These are phyloP conservation scores for Capsicum pubescens DNA, from an alignment of 257 asterid genomes.

Conservation along the genomic window DNA sequence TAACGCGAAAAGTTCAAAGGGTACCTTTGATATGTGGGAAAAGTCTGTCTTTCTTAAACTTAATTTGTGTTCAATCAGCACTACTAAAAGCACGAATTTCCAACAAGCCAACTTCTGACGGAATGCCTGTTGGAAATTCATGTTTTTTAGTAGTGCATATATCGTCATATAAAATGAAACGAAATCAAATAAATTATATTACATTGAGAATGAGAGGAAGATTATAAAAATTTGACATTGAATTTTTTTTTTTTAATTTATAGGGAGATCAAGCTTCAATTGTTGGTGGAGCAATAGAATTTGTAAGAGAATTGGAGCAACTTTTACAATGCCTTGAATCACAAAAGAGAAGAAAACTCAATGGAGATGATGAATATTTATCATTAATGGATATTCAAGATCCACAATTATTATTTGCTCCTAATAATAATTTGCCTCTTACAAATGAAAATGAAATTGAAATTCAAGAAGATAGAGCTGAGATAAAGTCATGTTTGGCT, in stretches of 20 bases:
- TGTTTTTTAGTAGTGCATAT: neutral
- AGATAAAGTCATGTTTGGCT: constrained; percentile 82
- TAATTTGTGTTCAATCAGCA: neutral
- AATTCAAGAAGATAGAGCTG: constrained; percentile 68
- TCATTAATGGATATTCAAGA: constrained; percentile 36
- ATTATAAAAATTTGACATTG: too few relatives aligned
- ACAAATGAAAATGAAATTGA: constrained; percentile 55
- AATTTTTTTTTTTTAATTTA: neutral
- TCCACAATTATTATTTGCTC: constrained; percentile 45
- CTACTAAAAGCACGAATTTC: neutral
- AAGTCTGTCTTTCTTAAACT: neutral
- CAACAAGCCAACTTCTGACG: too few relatives aligned
- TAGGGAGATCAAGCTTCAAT: constrained; percentile 99
- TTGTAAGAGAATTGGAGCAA: constrained; percentile 87
- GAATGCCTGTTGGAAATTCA: neutral
- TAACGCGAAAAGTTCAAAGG: neutral
- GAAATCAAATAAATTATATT: neutral
- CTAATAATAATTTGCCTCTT: constrained; percentile 37
- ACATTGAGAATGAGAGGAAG: neutral
- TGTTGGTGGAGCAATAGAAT: constrained; percentile 96
- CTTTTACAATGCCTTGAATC: constrained; percentile 95
- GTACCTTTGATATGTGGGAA: neutral
- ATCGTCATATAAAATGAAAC: neutral
- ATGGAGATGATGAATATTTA: constrained; percentile 50
- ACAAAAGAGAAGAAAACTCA: constrained; percentile 79